Evolutionary conservation across 2,329 filamentous ascomycete genomes (phyloP).

Genomic region (Rosellinia necatrix): DNA sequence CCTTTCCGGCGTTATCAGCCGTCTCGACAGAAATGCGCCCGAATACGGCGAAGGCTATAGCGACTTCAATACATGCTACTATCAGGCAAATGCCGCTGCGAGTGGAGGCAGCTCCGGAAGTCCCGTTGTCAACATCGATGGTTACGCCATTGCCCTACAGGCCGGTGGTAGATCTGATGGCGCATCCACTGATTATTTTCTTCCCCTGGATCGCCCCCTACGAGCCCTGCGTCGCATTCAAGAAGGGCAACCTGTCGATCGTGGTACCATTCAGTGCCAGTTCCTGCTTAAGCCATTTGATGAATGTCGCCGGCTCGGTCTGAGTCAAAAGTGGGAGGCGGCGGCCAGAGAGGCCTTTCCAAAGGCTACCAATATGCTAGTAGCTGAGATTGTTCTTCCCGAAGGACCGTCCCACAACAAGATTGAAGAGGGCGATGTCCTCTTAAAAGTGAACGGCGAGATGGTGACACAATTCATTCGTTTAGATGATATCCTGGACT

Average conservation of each 20-base stretch:
- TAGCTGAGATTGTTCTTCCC: constrained; percentile 92
- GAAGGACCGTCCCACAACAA: constrained; percentile 85
- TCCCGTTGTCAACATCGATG: constrained; percentile 95
- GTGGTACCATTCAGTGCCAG: constrained; percentile 97
- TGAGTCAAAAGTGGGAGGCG: constrained; percentile 85
- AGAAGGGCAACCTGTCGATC: constrained; percentile 72
- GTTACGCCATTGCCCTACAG: constrained; percentile 88
- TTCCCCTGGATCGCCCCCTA: constrained; percentile 87
- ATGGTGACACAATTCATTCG: constrained; percentile 91
- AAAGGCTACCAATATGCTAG: constrained; percentile 93
- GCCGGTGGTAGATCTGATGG: constrained; percentile 93
- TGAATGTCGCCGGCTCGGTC: constrained; percentile 86
- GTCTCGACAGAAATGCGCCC: constrained; percentile 92
- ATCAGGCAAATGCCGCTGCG: constrained; percentile 94
- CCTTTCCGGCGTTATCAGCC: constrained; percentile 93
- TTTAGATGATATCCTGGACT: constrained; percentile 89
- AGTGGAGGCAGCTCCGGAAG: constrained; percentile 98
- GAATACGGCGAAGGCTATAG: constrained; percentile 98
- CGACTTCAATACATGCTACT: constrained; percentile 96
- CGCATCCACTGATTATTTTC: constrained; percentile 95
- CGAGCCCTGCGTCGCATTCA: constrained; percentile 87
- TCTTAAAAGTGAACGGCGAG: constrained; percentile 91
- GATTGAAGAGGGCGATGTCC: constrained; percentile 90
- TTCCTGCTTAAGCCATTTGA: constrained; percentile 98
- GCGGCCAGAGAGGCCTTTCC: constrained; percentile 83